Conservation (phyloP, 306 rosid genomes). For the Lathyrus sativus region DNA sequence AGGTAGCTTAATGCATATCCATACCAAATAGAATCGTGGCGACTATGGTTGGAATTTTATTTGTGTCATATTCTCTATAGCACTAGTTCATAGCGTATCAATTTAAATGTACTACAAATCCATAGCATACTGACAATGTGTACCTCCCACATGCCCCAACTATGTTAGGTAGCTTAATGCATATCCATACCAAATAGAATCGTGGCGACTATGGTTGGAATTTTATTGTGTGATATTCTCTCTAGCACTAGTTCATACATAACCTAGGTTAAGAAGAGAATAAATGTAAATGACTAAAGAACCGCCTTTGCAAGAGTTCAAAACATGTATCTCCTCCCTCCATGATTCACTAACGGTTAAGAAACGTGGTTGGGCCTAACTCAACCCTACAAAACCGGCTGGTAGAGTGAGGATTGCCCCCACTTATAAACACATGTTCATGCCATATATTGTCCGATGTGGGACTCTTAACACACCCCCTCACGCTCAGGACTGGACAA, state of each 20-base stretch:
- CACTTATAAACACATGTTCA: no score
- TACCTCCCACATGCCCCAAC: not conserved
- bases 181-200: not conserved
- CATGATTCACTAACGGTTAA: not conserved
- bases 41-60: not conserved
- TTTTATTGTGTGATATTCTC: not conserved
- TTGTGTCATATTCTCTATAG: not conserved
- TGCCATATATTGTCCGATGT: no score
- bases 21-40: not conserved
- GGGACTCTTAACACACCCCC: no score
- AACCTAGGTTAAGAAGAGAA: not conserved
- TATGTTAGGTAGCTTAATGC: not conserved
- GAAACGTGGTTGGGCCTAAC: no score
- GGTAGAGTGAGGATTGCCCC: no score
- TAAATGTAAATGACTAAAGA: not conserved
- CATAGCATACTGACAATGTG: not conserved
- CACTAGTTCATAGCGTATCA: no score
- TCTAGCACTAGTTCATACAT: not conserved
- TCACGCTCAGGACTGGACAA: no score
- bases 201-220: not conserved
- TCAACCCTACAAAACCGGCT: no score
- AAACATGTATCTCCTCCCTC: not conserved
- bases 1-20: not conserved
- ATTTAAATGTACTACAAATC: not conserved
- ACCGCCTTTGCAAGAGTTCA: not conserved